Percentiles rank a stretch among this genome's conserved stretches.
Evolutionary conservation across 805 yeast species (phyloP).

Genomic region (Candida loeiensis): DNA sequence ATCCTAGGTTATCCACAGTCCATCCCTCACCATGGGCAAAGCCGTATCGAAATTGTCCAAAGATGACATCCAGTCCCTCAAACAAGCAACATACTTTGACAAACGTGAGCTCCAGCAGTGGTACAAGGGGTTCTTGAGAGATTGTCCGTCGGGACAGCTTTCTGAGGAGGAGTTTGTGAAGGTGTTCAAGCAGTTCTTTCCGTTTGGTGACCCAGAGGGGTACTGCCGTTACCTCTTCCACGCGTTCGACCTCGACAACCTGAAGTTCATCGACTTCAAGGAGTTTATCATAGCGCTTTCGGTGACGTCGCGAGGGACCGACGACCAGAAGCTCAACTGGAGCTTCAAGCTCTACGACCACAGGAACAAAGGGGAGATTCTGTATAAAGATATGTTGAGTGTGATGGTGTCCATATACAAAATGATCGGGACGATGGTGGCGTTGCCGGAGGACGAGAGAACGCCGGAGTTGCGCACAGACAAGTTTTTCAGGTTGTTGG

Average conservation of each 20-base stretch:
- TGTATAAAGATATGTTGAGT: conserved; percentile 72
- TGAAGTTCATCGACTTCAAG: conserved; percentile 83
- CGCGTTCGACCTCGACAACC: conserved; percentile 79
- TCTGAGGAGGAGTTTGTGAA: conserved; percentile 84
- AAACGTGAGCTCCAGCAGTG: conserved; percentile 94
- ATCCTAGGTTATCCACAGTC: not conserved
- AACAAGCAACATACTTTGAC: conserved; percentile 86
- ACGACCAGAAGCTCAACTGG: conserved; percentile 85
- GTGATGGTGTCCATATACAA: conserved; percentile 83
- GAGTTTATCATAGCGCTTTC: conserved; percentile 88
- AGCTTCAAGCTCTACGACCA: conserved; percentile 85
- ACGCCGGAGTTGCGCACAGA: conserved; percentile 87
- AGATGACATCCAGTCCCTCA: conserved; percentile 81
- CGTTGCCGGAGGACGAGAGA: conserved; percentile 79
- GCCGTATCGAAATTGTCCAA: conserved; percentile 88
- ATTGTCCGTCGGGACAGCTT: conserved; percentile 88
- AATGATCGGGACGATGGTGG: conserved; percentile 95
- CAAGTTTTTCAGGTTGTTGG: conserved; percentile 73
- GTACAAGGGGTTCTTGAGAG: conserved; percentile 94
- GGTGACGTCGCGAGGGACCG: conserved; percentile 79
- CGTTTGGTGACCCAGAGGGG: conserved; percentile 94
- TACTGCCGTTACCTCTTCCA: conserved; percentile 85
- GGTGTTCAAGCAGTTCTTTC: conserved; percentile 94
- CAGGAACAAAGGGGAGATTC: conserved; percentile 71
- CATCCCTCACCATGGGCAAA: conserved; percentile 77